Percentiles rank a stretch among this genome's conserved stretches.
Evolutionary conservation across 2,329 filamentous ascomycete species (phyloP).

Genomic region (Pyrenophora tritici-repentis): DNA sequence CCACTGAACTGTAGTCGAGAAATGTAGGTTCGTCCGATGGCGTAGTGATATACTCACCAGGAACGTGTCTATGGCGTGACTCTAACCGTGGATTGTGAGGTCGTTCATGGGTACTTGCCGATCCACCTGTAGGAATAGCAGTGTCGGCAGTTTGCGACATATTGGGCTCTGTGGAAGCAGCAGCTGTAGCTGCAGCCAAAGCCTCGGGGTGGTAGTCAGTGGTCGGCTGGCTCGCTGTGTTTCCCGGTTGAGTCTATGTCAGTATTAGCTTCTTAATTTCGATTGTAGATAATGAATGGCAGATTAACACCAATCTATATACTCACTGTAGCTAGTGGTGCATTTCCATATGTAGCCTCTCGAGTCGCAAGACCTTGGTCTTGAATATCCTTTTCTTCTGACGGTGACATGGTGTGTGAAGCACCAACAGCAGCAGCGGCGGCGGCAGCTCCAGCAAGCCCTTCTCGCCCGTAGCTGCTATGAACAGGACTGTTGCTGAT

Average conservation of each 20-base stretch:
- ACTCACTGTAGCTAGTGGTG: neutral
- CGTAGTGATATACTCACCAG: conserved; percentile 41
- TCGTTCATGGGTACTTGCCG: conserved; percentile 4
- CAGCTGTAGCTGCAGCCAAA: conserved; percentile 21
- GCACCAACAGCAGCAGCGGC: conserved; percentile 30
- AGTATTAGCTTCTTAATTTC: neutral
- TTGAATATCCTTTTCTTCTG: conserved; percentile 10
- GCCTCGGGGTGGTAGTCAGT: conserved; percentile 25
- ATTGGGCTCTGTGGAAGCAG: conserved; percentile 16
- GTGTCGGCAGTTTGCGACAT: conserved; percentile 2
- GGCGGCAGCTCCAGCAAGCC: conserved; percentile 38
- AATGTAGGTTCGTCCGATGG: conserved; percentile 36
- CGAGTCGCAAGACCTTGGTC: conserved; percentile 6
- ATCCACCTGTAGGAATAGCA: neutral
- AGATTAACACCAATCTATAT: too few relatives aligned
- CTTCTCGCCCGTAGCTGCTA: conserved; percentile 29
- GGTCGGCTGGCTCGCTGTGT: neutral
- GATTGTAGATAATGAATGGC: neutral
- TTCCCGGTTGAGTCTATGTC: neutral
- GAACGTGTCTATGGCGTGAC: conserved; percentile 41
- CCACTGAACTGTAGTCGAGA: conserved; percentile 16
- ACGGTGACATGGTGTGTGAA: conserved; percentile 14
- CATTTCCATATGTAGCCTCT: conserved; percentile 5
- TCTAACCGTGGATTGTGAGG: conserved; percentile 38
- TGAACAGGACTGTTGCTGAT: conserved; percentile 12